A percentile compares a stretch with the other conserved stretches of the same genome.
Evolutionary conservation across 306 rosid genomes (phyloP).

Genomic region (Castanea crenata): DNA sequence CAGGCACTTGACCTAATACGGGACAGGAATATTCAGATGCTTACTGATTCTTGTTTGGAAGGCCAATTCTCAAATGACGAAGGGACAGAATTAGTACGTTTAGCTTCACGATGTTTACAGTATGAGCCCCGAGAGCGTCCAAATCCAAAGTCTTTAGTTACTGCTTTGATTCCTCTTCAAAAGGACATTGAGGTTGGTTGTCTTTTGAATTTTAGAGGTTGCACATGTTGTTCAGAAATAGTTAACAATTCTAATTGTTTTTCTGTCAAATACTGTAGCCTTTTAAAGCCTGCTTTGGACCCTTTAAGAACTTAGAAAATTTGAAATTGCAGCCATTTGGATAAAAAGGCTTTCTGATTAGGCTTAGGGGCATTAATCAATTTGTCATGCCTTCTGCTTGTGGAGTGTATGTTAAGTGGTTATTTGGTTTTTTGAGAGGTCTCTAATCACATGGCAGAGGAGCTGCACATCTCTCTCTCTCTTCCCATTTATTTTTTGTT

Average conservation of each 20-base stretch:
- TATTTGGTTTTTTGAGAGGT: no score
- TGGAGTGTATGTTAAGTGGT: background rate
- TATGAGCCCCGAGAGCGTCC: conserved; percentile 97
- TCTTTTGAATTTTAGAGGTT: conserved; percentile 8
- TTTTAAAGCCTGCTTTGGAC: background rate
- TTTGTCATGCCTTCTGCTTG: background rate
- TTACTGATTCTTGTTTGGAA: conserved; percentile 93
- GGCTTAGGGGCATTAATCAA: background rate
- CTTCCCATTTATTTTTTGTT: conserved; percentile 13
- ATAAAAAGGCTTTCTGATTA: background rate
- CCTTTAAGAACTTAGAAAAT: background rate
- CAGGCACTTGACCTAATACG: conserved; percentile 96
- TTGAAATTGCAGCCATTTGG: background rate
- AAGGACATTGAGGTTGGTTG: conserved; percentile 78
- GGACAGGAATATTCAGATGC: conserved; percentile 81
- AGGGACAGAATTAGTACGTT: conserved; percentile 87
- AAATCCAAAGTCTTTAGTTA: conserved; percentile 75
- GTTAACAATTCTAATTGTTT: conserved; percentile 4
- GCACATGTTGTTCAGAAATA: conserved; percentile 1
- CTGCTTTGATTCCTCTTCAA: conserved; percentile 86
- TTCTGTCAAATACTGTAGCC: conserved; percentile 11
- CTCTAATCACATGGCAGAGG: background rate
- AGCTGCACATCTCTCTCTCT: background rate
- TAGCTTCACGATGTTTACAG: conserved; percentile 89
- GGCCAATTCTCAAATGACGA: conserved; percentile 89